Conservation (phyloP, 371 early-diverging fungal genomes). For the Chytridiales sp. region DNA sequence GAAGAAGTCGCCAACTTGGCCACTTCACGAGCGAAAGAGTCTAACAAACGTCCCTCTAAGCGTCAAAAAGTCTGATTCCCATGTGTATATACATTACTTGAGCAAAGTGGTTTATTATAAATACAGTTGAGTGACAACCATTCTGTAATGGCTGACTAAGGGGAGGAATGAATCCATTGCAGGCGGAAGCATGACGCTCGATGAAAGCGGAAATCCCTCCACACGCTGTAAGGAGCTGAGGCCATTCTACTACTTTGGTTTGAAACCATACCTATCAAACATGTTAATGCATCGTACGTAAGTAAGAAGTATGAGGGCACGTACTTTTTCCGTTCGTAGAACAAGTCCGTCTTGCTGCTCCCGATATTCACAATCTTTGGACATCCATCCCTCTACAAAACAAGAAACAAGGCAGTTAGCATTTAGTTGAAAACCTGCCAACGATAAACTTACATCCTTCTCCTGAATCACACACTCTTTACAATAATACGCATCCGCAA, state of each 20-base stretch:
- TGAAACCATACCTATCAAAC: constrained; percentile 17
- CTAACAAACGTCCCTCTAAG: too few species aligned
- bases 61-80: too few species aligned
- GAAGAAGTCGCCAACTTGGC: too few species aligned
- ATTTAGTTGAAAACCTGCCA: neutral
- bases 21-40: too few species aligned
- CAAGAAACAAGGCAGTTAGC: neutral
- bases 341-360: constrained; percentile 65
- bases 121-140: too few species aligned
- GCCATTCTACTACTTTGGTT: constrained; percentile 11
- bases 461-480: constrained; percentile 87
- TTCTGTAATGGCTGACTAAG: too few species aligned
- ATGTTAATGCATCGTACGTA: neutral
- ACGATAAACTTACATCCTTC: constrained; percentile 72
- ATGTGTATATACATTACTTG: too few species aligned
- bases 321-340: constrained; percentile 94
- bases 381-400: constrained; percentile 83
- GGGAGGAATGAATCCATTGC: too few species aligned
- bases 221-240: too few species aligned
- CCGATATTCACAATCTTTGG: constrained; percentile 81
- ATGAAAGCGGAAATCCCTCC: too few species aligned
- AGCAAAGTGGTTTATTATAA: too few species aligned
- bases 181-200: too few species aligned
- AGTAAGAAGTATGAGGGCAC: constrained; percentile 29
- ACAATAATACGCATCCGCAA: constrained; percentile 96